Percentiles rank a stretch among this genome's conserved stretches.
Conservation (phyloP, 1,139 yeast genomes). For the Pichia sp. region DNA sequence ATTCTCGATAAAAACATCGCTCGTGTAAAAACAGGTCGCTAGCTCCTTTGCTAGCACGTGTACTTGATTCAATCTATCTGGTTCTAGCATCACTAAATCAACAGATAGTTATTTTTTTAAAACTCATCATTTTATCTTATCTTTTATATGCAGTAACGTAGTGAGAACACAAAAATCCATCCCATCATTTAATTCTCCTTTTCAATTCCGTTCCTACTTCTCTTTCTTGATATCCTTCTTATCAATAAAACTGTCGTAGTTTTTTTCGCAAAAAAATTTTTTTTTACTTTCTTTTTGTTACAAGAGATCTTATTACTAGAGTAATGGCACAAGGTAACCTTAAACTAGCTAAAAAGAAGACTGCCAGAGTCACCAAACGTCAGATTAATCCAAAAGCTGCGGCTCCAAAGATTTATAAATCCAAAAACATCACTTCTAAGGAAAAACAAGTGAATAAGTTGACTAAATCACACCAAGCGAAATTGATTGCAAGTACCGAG, state of each 20-base stretch:
- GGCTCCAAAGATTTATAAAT: conserved; percentile 67
- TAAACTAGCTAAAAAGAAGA: conserved; percentile 38
- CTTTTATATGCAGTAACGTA: too few relatives aligned
- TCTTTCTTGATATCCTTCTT: too few relatives aligned
- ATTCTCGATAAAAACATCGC: too few relatives aligned
- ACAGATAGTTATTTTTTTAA: too few relatives aligned
- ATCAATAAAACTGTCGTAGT: background rate
- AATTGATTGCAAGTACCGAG: conserved; percentile 48
- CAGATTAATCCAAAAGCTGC: conserved; percentile 59
- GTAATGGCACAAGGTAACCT: conserved; percentile 50
- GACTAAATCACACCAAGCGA: conserved; percentile 43
- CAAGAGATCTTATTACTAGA: background rate
- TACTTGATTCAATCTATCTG: too few relatives aligned
- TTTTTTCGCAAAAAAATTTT: background rate
- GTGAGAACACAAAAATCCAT: too few relatives aligned
- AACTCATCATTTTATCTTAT: too few relatives aligned
- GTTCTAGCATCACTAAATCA: too few relatives aligned
- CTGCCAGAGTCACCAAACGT: conserved; percentile 44
- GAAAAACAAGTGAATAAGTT: conserved; percentile 38
- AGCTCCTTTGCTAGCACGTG: too few relatives aligned
- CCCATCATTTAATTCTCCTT: too few relatives aligned
- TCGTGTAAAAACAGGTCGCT: too few relatives aligned
- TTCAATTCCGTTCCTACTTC: too few relatives aligned
- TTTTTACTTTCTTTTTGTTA: background rate
- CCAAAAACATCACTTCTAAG: conserved; percentile 45